phyloP scores from a whole-genome alignment of 192 early-diverging fungal species.

The Gaertneriomyces semiglobifer region DNA sequence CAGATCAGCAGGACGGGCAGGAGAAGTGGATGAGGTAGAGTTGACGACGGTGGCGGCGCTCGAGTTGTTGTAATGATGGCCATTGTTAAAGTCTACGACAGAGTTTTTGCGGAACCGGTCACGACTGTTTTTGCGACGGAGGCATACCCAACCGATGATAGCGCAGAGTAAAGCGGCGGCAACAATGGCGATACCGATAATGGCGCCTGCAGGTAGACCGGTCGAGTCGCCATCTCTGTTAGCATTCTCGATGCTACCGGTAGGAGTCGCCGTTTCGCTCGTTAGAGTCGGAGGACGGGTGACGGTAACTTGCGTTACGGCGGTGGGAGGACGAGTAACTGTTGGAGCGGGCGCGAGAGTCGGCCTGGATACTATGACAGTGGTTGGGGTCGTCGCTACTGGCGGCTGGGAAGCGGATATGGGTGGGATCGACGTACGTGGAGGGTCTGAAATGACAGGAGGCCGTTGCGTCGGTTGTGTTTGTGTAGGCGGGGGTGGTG shows the following conservation, averaged over 20 bases:
- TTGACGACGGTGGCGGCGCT: not conserved
- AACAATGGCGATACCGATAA: not conserved
- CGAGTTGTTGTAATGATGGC: not conserved
- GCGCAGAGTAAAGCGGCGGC: conserved; percentile 1
- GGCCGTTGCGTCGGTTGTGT: no score
- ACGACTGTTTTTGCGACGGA: not conserved
- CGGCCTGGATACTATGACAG: no score
- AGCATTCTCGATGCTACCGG: not conserved
- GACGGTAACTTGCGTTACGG: not conserved
- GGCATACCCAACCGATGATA: not conserved
- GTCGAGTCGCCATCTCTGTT: not conserved
- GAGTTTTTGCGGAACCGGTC: not conserved
- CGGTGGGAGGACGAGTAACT: not conserved
- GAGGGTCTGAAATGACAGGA: no score
- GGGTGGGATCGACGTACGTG: no score
- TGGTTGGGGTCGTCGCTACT: no score
- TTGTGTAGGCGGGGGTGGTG: no score
- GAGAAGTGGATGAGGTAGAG: not conserved
- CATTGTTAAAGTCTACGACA: conserved; percentile 8
- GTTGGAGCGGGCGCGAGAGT: no score
- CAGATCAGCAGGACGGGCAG: not conserved
- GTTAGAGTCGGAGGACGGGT: not conserved
- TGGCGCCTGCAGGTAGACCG: not conserved
- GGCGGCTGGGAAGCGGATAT: no score
- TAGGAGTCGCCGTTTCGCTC: not conserved